phyloP scores from a whole-genome alignment of 2,329 filamentous ascomycete genomes.

The Dactylella cylindrospora region DNA sequence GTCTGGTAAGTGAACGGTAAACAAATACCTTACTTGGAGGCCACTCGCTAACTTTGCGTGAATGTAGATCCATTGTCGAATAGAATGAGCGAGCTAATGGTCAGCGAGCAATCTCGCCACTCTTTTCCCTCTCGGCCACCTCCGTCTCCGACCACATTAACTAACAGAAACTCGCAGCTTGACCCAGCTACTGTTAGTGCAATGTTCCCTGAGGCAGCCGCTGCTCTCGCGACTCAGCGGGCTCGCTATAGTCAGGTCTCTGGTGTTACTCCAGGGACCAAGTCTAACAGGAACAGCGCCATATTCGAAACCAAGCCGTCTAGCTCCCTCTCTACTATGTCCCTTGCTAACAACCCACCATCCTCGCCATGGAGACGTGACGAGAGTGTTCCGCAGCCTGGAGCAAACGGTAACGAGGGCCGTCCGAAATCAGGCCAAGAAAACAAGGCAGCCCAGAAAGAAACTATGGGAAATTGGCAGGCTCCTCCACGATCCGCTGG shows the following conservation, averaged over 20 bases:
- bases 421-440: conserved; percentile 40
- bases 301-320: conserved; percentile 64
- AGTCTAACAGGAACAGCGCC: conserved; percentile 86
- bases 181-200: conserved; percentile 92
- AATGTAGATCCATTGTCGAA: conserved; percentile 88
- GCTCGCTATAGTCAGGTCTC: conserved; percentile 96
- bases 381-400: conserved; percentile 52
- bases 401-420: conserved; percentile 53
- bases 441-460: conserved; percentile 56
- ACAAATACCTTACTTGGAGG: conserved; percentile 10
- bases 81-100: conserved; percentile 93
- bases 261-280: conserved; percentile 68
- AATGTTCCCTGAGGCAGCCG: conserved; percentile 98
- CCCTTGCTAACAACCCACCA: conserved; percentile 65
- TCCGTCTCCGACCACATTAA: conserved; percentile 64
- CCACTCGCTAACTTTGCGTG: conserved; percentile 45
- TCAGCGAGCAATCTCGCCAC: conserved; percentile 83
- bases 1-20: conserved; percentile 64
- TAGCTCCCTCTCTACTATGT: conserved; percentile 64
- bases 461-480: conserved; percentile 92
- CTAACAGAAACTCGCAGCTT: conserved; percentile 91
- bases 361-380: conserved; percentile 73
- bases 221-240: conserved; percentile 97
- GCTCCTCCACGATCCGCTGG: conserved; percentile 75
- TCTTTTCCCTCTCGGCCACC: conserved; percentile 72